Base-by-base conservation (phyloP, 306 rosid species). In the Cicer cuneatum region DNA sequence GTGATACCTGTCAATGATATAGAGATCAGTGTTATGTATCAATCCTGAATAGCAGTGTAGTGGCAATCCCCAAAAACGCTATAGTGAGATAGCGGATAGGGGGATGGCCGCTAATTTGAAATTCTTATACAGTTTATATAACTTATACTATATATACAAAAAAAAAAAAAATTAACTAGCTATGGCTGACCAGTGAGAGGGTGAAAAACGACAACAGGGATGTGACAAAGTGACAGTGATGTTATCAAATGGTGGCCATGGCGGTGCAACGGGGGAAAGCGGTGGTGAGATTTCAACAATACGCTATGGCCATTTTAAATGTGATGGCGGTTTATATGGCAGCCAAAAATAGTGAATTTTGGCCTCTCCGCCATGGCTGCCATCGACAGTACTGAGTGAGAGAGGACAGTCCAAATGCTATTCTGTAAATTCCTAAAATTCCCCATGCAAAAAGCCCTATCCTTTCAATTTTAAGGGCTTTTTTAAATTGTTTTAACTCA, bases 1-100 rank as follows among this genome's bases (percentile, higher is more conserved):
- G 76, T 95, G 99, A 69, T 92, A 95, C 86, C 99, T 95, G 75
- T 41, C 68, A 74, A 76, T 66, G 9, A 21, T n/a, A 71, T 38
- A 52, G 18, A 72, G 48, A 77, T 29, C 19, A 13, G 41, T 12
- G 41, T 59, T 59, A 59, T 29, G 33, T 59, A 59, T 29, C 65
- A 59, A 59, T 59, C 15, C 18, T n/a, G 40, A 10, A 29, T 59
- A 59, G 42, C 42, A 33, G 41, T 7, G 4, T 33, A 29, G 65
- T 59, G 42, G 1, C 11, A 11, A 4, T 5, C 65, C 42, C 18
- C 6, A 58, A 33, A 29, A 58, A 58, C 15, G 0, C 41, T 35
- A 29, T 1, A 29, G 5, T 6, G 18, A 29, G 39, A 21, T 56
- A 56, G 62, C 4, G 2, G 39, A 54, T 10, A 52, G 29, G 11